Conservation (phyloP, 1,284 basidiomycete genomes). For the Sutorius eximius region DNA sequence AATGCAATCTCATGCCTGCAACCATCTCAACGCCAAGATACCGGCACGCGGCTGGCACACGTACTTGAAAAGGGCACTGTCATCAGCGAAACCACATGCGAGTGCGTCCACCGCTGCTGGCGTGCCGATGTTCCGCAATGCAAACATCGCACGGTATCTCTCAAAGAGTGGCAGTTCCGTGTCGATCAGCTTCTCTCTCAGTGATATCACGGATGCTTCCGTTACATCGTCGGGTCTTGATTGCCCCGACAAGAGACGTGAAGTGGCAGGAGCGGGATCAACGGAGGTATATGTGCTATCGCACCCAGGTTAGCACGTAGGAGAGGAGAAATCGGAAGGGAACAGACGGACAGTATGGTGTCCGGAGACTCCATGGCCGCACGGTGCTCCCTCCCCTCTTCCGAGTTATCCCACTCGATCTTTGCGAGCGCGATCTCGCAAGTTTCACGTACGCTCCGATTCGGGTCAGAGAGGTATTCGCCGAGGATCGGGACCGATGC, state of each 20-base stretch:
- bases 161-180: constrained; percentile 79
- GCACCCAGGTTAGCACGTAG: constrained; percentile 24
- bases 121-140: constrained; percentile 87
- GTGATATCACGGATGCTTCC: constrained; percentile 50
- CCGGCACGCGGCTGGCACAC: constrained; percentile 22
- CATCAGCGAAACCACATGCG: constrained; percentile 85
- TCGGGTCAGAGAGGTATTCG: constrained; percentile 72
- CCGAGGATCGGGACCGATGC: constrained; percentile 71
- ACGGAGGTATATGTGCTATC: constrained; percentile 75
- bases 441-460: constrained; percentile 89
- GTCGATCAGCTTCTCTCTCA: constrained; percentile 71
- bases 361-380: constrained; percentile 33
- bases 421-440: constrained; percentile 97
- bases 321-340: neutral
- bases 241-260: constrained; percentile 54
- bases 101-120: constrained; percentile 85
- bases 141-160: constrained; percentile 98
- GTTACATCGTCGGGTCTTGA: constrained; percentile 50
- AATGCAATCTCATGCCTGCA: constrained; percentile 94
- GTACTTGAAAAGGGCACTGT: constrained; percentile 89
- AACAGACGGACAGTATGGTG: constrained; percentile 39
- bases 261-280: constrained; percentile 90
- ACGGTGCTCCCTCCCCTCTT: constrained; percentile 57
- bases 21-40: neutral
- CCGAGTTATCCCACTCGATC: constrained; percentile 90